Base-by-base conservation (phyloP, 73 alveolate genomes). In the Paramecium tetraurelia region DNA sequence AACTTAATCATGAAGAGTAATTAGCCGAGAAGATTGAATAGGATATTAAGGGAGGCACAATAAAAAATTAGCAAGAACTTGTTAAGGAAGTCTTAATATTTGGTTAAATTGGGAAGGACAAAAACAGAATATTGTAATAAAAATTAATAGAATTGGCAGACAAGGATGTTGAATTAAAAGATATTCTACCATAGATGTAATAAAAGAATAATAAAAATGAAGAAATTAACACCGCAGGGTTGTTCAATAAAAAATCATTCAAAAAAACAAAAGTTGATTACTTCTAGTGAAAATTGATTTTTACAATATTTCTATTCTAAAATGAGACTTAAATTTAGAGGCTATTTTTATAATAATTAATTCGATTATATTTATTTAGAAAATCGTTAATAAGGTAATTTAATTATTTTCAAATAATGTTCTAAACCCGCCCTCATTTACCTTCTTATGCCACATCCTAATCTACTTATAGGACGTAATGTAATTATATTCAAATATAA, bases 61-160 rank as follows among this genome's bases (percentile, higher is more conserved):
- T 75, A 8, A 75, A 75, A 12, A 75, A 29, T 29, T 41, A 75
- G 38, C 35, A 35, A 75, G 57, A 75, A 10, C 38, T 75, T 5
- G 59, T 41, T 29, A 75, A 36, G 10, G 87, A 75, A 38, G 35
- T 36, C 46, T 75, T 75, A 38, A 11, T 75, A 8, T 41, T 38
- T 75, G 87, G 87, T 0, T 33, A 75, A 38, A 75, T 75, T 3
- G 87, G 87, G 2, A 75, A 35, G 21, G 59, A 75, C 38, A 75
- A 75, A 75, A 75, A 75, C 8, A 29, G 87, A 16, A 75, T 75
- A 14, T 38, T 75, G 12, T 24, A 41, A 75, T 75, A 75, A 41
- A 75, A 75, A 75, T 75, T 75, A 36, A 29, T 75, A 1, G 58
- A 75, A 41, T 41, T 75, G 31, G 87, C 87, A 5, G 59, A 75